Base-by-base conservation (phyloP, 495 filamentous ascomycete species). In the Aspergillus asperescens region DNA sequence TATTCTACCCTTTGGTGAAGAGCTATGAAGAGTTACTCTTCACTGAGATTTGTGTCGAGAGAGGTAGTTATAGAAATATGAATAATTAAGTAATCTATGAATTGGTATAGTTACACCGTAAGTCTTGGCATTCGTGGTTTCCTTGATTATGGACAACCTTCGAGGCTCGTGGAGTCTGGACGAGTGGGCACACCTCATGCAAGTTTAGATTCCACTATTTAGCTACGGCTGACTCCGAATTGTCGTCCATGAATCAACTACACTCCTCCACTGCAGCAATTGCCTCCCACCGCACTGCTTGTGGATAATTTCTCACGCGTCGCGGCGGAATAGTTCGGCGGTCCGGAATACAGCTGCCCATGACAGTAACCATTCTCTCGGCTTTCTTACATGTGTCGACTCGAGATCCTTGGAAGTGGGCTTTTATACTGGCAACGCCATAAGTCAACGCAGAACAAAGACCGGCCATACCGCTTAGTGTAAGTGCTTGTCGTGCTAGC, bases 361-460 rank as follows among this genome's bases (percentile, higher is more conserved):
- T 50, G 48, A 45, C 18, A 37, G 32, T 10, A 27, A 20, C 10
- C 40, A 16, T 18, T n/a, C 46, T 29, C 9, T 29, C 41, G 15
- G 15, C 12, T n/a, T 18, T 31, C 31, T 64, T 67, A 62, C 57
- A 79, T 79, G 76, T 78, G 76, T 68, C 75, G 76, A 22, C 73
- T 73, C 52, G 76, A 79, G 64, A 60, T 79, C 20, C 57, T 78
- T 27, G 76, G 76, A 23, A 60, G 70, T 48, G 64, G 70, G 46
- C 59, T 79, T 59, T 57, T 79, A 38, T 71, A 76, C 39, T 72
- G 65, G 63, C 68, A 74, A 51, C 68, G 70, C 48, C 61, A 59
- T 19, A 62, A 62, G 27, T 50, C 59, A 10, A 58, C 43, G 40
- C 32, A 25, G 42, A 58, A 65, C 18, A 62, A 55, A 27, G 60